Evolutionary conservation across 495 filamentous ascomycete genomes (phyloP).

Genomic region (Trypethelium eluteriae): DNA sequence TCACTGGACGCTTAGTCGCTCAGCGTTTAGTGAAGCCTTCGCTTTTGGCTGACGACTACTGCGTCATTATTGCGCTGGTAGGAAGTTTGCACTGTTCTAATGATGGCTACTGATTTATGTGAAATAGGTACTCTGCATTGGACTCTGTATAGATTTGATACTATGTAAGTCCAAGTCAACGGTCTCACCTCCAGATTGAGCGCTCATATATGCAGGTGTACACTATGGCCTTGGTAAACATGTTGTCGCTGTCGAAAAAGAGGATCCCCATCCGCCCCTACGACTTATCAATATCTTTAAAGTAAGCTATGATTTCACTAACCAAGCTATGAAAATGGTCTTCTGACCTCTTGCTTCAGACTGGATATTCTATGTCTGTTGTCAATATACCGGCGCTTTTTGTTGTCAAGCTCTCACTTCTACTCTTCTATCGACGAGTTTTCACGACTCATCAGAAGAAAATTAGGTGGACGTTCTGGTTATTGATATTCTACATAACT

Average conservation of each 20-base stretch:
- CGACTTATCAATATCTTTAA: not conserved
- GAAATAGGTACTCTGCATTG: not conserved
- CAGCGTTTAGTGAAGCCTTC: not conserved
- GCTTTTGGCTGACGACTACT: not conserved
- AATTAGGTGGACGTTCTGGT: not conserved
- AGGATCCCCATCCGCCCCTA: not conserved
- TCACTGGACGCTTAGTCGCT: not conserved
- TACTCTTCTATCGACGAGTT: not conserved
- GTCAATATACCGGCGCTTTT: not conserved
- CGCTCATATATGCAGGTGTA: not conserved
- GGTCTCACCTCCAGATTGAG: not conserved
- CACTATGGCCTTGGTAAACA: not conserved
- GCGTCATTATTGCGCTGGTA: not conserved
- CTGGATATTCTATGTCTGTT: constrained; percentile 1
- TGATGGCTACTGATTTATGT: not conserved
- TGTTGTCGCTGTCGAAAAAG: not conserved
- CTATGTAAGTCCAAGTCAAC: not conserved
- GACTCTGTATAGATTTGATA: not conserved
- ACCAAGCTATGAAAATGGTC: not conserved
- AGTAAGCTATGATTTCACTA: not conserved
- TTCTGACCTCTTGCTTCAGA: not conserved
- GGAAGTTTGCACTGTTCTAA: not conserved
- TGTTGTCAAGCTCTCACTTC: not conserved
- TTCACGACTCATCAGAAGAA: not conserved
- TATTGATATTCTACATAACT: not conserved